phyloP scores from a whole-genome alignment of 2,329 filamentous ascomycete genomes.

The Aspergillus sergii region DNA sequence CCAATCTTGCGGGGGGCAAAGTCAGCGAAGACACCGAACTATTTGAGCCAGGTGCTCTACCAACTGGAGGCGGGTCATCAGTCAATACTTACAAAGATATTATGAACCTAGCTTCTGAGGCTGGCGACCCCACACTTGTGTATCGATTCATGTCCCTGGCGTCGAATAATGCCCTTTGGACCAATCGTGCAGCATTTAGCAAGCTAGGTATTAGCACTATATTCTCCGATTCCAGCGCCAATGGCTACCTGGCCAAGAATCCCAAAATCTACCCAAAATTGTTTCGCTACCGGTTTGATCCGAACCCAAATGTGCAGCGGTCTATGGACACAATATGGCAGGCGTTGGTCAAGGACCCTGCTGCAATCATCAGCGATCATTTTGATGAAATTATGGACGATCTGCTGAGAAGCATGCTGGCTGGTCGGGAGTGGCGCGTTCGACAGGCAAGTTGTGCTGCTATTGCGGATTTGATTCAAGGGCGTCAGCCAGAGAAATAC shows the following conservation, averaged over 20 bases:
- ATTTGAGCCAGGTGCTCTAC: conserved; percentile 86
- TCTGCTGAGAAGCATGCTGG: conserved; percentile 77
- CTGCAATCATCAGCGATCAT: conserved; percentile 72
- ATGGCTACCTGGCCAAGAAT: conserved; percentile 72
- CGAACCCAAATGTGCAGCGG: conserved; percentile 85
- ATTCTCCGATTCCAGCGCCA: conserved; percentile 76
- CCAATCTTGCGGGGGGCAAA: conserved; percentile 68
- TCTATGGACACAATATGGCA: conserved; percentile 99
- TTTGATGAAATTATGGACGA: conserved; percentile 91
- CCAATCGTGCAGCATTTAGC: conserved; percentile 93
- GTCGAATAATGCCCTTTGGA: conserved; percentile 95
- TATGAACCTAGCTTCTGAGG: conserved; percentile 90
- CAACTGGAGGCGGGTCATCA: conserved; percentile 84
- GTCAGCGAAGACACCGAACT: conserved; percentile 90
- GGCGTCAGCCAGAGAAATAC: conserved; percentile 74
- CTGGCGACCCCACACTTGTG: conserved; percentile 92
- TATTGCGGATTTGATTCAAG: conserved; percentile 83
- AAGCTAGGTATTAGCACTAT: conserved; percentile 91
- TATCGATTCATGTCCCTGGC: conserved; percentile 99
- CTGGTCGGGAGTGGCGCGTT: conserved; percentile 86
- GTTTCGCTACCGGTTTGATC: conserved; percentile 92
- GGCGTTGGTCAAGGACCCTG: conserved; percentile 86
- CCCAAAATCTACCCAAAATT: conserved; percentile 95
- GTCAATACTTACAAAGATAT: conserved; percentile 98
- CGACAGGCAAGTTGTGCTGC: conserved; percentile 91